A percentile compares a stretch with the other conserved stretches of the same genome.
Conservation (phyloP, 148 eudicot genomes). For the Salicornia ramosissima region DNA sequence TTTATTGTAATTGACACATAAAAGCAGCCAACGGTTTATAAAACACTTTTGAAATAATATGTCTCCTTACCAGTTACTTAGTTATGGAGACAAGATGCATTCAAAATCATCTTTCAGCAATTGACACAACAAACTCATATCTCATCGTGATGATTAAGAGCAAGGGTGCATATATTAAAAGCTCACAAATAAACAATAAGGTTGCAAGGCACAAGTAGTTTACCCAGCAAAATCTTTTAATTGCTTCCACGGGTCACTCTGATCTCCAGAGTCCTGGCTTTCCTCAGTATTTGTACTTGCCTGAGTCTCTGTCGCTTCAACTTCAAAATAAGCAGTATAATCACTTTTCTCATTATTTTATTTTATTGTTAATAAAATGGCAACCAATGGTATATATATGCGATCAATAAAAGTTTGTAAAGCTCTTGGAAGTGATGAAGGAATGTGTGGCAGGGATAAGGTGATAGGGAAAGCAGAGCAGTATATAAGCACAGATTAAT, state of each 20-base stretch:
- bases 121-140: constrained; percentile 3
- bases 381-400: too few species aligned
- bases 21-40: not conserved
- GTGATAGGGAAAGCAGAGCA: too few species aligned
- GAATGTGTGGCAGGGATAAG: too few species aligned
- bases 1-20: too few species aligned
- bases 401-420: too few species aligned
- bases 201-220: constrained; percentile 1
- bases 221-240: constrained; percentile 92
- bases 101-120: not conserved
- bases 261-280: constrained; percentile 45
- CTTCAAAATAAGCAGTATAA: constrained; percentile 25
- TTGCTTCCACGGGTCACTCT: constrained; percentile 59
- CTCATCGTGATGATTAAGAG: not conserved
- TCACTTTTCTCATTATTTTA: not conserved
- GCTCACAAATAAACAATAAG: not conserved
- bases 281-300: constrained; percentile 33
- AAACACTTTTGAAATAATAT: not conserved
- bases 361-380: too few species aligned
- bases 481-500: too few species aligned
- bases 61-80: constrained; percentile 3
- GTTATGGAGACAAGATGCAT: constrained; percentile 3
- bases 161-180: not conserved
- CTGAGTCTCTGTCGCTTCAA: constrained; percentile 40
- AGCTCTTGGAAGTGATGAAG: too few species aligned